These are phyloP conservation scores for Sugiyamaella chiloensis DNA, from an alignment of 805 yeast genomes.

Conservation along the genomic window DNA sequence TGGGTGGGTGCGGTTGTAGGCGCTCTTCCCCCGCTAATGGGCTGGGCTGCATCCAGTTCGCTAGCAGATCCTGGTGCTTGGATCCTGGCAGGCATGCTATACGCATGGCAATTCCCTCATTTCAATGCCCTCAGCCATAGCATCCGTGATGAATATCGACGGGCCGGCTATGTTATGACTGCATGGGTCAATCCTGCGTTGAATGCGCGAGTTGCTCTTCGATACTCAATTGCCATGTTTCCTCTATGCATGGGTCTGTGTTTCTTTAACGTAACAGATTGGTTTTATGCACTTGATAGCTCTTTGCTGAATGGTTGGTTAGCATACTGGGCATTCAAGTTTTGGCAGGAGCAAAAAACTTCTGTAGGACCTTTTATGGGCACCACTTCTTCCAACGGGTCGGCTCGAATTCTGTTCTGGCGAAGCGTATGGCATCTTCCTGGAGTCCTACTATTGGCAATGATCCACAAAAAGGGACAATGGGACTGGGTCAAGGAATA, in stretches of 20 bases:
- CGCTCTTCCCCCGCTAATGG: slow-evolving; percentile 98
- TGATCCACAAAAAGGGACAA: slow-evolving; percentile 91
- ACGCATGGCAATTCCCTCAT: slow-evolving; percentile 99
- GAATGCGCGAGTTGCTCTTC: slow-evolving; percentile 88
- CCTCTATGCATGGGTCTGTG: slow-evolving; percentile 84
- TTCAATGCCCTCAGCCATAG: slow-evolving; percentile 89
- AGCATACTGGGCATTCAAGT: slow-evolving; percentile 69
- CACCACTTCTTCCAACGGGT: slow-evolving; percentile 7
- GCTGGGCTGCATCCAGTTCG: slow-evolving; percentile 84
- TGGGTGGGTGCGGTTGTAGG: slow-evolving; percentile 99
- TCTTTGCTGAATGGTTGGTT: slow-evolving; percentile 83
- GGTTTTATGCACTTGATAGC: slow-evolving; percentile 77
- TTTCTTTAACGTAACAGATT: slow-evolving; percentile 78
- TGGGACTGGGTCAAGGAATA: slow-evolving; percentile 93
- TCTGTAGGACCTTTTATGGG: slow-evolving; percentile 17
- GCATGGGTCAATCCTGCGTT: slow-evolving; percentile 88
- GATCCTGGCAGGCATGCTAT: slow-evolving; percentile 84
- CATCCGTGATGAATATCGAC: slow-evolving; percentile 79
- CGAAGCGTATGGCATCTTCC: slow-evolving; percentile 94
- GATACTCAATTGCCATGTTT: slow-evolving; percentile 90
- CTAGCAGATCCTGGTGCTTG: slow-evolving; percentile 87
- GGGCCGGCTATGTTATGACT: slow-evolving; percentile 97
- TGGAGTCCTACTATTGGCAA: slow-evolving; percentile 81
- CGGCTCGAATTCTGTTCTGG: slow-evolving; percentile 73
- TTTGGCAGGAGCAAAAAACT: slow-evolving; percentile 79